These are phyloP conservation scores for Zychaea mexicana DNA, from an alignment of 371 early-diverging fungal species.

Conservation along the genomic window DNA sequence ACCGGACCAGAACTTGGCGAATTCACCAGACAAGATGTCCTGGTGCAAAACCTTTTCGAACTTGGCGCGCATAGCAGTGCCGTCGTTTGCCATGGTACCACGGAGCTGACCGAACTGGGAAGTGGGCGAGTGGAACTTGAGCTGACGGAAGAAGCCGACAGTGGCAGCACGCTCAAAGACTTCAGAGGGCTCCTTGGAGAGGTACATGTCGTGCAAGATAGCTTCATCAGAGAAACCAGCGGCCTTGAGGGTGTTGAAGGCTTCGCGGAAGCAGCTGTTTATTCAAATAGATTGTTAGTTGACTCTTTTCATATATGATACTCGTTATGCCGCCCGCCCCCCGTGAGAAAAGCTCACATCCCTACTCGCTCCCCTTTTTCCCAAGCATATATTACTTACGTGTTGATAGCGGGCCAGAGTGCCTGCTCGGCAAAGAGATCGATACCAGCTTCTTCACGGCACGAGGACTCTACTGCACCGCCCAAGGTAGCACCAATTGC, in stretches of 20 bases:
- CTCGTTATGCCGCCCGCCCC: not conserved
- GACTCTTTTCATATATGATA: no score
- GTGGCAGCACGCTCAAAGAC: conserved; percentile 31
- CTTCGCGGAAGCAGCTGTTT: conserved; percentile 23
- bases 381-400: conserved; percentile 7
- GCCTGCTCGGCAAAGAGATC: conserved; percentile 32
- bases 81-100: conserved; percentile 30
- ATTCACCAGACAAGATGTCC: conserved; percentile 31
- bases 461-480: conserved; percentile 25
- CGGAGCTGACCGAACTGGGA: conserved; percentile 33
- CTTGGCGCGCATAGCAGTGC: conserved; percentile 12
- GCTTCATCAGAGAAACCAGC: conserved; percentile 34
- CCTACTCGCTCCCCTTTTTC: not conserved
- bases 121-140: conserved; percentile 30
- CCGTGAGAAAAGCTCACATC: not conserved
- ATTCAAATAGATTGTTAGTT: not conserved
- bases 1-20: conserved; percentile 28
- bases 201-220: conserved; percentile 31
- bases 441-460: conserved; percentile 31
- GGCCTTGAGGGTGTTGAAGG: conserved; percentile 23
- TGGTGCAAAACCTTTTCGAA: conserved; percentile 32
- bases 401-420: conserved; percentile 32
- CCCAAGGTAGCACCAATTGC: conserved; percentile 30
- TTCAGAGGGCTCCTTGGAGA: conserved; percentile 31
- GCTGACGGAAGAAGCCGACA: conserved; percentile 31